A percentile compares a stretch with the other conserved stretches of the same genome.
phyloP scores from a whole-genome alignment of 495 filamentous ascomycete genomes.

The Cladorrhinum samala region DNA sequence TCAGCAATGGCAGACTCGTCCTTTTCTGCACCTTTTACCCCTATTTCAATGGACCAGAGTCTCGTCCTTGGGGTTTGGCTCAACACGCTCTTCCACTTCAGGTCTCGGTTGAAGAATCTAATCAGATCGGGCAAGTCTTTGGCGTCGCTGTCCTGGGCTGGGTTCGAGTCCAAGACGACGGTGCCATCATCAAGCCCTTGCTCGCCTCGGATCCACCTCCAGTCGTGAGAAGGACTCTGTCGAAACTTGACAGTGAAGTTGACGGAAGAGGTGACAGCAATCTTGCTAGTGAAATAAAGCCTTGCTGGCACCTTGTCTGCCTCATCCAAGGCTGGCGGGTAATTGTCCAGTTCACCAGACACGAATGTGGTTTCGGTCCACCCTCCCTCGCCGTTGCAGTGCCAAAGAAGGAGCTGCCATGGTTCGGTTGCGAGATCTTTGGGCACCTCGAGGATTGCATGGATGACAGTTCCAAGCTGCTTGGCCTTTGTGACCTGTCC shows the following conservation, averaged over 20 bases:
- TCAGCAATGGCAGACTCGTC: constrained; percentile 49
- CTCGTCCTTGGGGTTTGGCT: constrained; percentile 66
- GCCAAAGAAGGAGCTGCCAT: constrained; percentile 76
- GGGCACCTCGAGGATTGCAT: constrained; percentile 65
- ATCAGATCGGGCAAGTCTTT: constrained; percentile 57
- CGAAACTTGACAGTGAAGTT: constrained; percentile 77
- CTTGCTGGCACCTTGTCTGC: constrained; percentile 24
- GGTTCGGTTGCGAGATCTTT: constrained; percentile 45
- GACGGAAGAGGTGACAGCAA: constrained; percentile 40
- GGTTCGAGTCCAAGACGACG: constrained; percentile 43
- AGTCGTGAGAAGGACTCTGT: constrained; percentile 43
- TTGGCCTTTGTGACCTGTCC: constrained; percentile 59
- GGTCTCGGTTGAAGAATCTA: constrained; percentile 47
- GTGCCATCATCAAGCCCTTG: constrained; percentile 56
- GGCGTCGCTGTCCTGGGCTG: constrained; percentile 14
- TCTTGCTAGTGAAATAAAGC: constrained; percentile 39
- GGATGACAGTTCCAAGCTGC: constrained; percentile 50
- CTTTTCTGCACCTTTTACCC: constrained; percentile 47
- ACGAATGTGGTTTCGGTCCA: constrained; percentile 46
- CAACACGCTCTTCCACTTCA: constrained; percentile 48
- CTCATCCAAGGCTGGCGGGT: constrained; percentile 32
- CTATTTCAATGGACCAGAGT: constrained; percentile 62
- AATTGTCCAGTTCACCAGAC: constrained; percentile 32
- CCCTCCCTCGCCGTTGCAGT: constrained; percentile 43
- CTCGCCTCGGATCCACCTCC: constrained; percentile 72